Evolutionary conservation across 139 green algal species (phyloP).

Genomic region (Chlamydomonas incerta): DNA sequence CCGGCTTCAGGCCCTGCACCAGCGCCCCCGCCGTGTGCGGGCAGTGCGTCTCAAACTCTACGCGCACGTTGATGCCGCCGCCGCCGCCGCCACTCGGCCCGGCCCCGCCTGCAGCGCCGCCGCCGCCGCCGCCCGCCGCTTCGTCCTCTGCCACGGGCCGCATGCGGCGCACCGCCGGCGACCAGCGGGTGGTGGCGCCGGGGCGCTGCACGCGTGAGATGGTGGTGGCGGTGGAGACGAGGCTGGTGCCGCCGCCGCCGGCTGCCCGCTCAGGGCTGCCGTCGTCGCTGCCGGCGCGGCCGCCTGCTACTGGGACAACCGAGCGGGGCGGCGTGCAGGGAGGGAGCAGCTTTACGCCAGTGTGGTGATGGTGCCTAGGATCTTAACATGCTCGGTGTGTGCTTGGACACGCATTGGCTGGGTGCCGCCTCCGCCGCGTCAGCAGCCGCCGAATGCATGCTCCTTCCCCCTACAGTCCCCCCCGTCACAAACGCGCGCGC

Average conservation of each 20-base stretch:
- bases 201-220: not conserved
- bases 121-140: not conserved
- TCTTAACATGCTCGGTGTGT: no score
- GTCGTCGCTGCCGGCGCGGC: not conserved
- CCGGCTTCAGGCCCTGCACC: not conserved
- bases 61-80: not conserved
- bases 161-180: constrained; percentile 19
- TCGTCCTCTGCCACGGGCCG: not conserved
- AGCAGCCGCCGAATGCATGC: no score
- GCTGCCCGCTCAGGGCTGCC: not conserved
- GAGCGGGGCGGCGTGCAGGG: no score
- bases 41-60: constrained; percentile 23
- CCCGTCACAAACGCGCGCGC: no score
- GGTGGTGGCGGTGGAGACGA: not conserved
- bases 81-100: not conserved
- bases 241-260: not conserved
- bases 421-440: no score
- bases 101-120: not conserved
- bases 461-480: no score
- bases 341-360: no score
- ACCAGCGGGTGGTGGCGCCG: constrained; percentile 12
- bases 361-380: no score
- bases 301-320: no score
- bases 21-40: constrained; percentile 3
- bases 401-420: no score